Evolutionary conservation across 2,329 filamentous ascomycete species (phyloP), one percentile per base, ranked within the genome.

Genomic region (Cytospora paraplurivora): DNA sequence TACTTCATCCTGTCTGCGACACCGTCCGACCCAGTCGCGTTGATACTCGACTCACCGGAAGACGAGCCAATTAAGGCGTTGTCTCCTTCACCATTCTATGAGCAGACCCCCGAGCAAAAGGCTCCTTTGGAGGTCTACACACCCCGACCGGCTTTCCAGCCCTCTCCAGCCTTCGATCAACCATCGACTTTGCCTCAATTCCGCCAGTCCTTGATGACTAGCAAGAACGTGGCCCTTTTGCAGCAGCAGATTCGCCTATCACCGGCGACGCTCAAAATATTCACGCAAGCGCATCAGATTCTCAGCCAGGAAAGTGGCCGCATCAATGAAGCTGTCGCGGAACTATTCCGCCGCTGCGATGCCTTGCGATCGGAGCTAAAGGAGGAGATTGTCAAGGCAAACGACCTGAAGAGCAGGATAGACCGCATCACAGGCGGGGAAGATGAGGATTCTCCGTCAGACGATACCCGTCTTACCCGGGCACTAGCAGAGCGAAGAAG

Each of bases 281-380:
- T 94, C 68, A 90, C 88, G 34, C 86, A 91, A 64, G 86, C 87
- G 0, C 91, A 94, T 73, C 87, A 89, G 71, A 79, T 90, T 6
- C 79, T 93, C 7, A 86, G 86, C 66, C 82, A 84, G 11, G 89
- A 93, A 74, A 92, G 89, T 0, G 81, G 89, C 68, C 81, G 81
- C 12, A 80, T 93, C 12, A 89, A 89, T 17, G 78, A 84, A 51
- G 90, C 88, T 1, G 90, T 88, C 0, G 85, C 89, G 1, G 89
- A 92, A 69, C 79, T 93, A 7, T 93, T 93, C 76, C 81, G 87
- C 33, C 83, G 87, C 61, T 91, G 89, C 66, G 84, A 89, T 68
- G 81, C 86, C 53, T 80, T 93, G 33, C 87, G 89, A 69, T 78
- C 81, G 19, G 89, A 93, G 71, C 80, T 93, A 50, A 80, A 79